Evolutionary conservation across 192 early-diverging fungal genomes (phyloP).

Genomic region (Glomus cerebriforme): DNA sequence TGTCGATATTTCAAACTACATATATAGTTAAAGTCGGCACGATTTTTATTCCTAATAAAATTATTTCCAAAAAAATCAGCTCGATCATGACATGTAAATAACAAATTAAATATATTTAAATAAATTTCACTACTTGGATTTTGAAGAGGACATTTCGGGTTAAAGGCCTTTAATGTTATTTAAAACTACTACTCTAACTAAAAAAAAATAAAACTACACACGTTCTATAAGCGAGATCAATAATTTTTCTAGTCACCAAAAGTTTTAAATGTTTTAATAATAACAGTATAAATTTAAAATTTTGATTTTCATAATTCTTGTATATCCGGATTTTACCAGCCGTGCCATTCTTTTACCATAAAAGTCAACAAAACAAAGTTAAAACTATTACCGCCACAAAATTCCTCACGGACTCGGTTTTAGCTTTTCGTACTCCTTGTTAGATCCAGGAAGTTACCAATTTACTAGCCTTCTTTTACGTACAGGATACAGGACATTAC

Average conservation of each 20-base stretch:
- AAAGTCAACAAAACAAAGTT: background rate
- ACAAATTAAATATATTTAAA: background rate
- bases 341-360: background rate
- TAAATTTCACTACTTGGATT: background rate
- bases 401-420: background rate
- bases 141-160: background rate
- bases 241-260: no score
- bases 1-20: slow-evolving; percentile 16
- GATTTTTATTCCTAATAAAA: background rate
- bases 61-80: background rate
- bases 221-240: no score
- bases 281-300: no score
- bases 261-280: no score
- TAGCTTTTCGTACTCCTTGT: background rate
- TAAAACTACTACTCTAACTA: background rate
- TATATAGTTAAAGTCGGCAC: slow-evolving; percentile 2
- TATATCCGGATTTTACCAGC: background rate
- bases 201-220: background rate
- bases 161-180: no score
- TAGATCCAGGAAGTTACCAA: background rate
- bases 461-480: background rate
- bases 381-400: background rate
- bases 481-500: background rate
- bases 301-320: background rate
- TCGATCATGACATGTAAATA: background rate